Evolutionary conservation across 208 protist genomes (phyloP).

Genomic region (Acanthamoeba castellanii): DNA sequence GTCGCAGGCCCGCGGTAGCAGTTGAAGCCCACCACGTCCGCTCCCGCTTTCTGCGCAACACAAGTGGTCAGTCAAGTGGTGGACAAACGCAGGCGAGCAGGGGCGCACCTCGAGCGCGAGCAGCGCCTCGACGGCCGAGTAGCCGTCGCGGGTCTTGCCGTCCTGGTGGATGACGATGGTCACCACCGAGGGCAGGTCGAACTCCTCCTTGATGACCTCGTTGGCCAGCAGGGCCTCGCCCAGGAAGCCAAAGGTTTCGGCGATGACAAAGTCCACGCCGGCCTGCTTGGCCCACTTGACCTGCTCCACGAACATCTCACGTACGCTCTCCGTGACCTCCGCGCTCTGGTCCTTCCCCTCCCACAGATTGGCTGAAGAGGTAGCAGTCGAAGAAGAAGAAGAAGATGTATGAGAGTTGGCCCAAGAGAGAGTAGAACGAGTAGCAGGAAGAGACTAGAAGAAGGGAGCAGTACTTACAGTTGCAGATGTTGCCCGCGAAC

Average conservation of each 20-base stretch:
- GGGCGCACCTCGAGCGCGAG: background rate
- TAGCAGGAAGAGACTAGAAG: too few relatives aligned
- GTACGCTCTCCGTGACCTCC: background rate
- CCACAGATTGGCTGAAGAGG: slow-evolving; percentile 6
- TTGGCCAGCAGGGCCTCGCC: slow-evolving; percentile 61
- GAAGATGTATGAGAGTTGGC: too few relatives aligned
- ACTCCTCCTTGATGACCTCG: slow-evolving; percentile 59
- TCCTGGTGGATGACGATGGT: slow-evolving; percentile 72
- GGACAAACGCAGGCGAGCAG: background rate
- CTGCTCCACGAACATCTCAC: slow-evolving; percentile 57
- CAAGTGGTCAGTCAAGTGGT: background rate
- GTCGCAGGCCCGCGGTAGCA: slow-evolving; percentile 60
- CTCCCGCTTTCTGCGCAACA: background rate
- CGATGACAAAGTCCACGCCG: slow-evolving; percentile 68
- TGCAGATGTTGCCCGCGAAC: slow-evolving; percentile 56
- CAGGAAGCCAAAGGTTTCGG: slow-evolving; percentile 71
- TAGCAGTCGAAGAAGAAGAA: too few relatives aligned
- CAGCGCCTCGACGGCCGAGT: background rate
- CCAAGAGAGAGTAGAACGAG: too few relatives aligned
- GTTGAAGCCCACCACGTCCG: slow-evolving; percentile 71
- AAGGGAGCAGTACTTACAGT: slow-evolving; percentile 8
- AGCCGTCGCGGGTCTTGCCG: slow-evolving; percentile 47
- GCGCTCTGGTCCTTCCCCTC: slow-evolving; percentile 7
- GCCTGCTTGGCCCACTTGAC: slow-evolving; percentile 59
- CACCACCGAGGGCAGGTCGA: slow-evolving; percentile 35